These are phyloP conservation scores for Hyaloscypha finlandica DNA, from an alignment of 495 filamentous ascomycete species.

Conservation along the genomic window DNA sequence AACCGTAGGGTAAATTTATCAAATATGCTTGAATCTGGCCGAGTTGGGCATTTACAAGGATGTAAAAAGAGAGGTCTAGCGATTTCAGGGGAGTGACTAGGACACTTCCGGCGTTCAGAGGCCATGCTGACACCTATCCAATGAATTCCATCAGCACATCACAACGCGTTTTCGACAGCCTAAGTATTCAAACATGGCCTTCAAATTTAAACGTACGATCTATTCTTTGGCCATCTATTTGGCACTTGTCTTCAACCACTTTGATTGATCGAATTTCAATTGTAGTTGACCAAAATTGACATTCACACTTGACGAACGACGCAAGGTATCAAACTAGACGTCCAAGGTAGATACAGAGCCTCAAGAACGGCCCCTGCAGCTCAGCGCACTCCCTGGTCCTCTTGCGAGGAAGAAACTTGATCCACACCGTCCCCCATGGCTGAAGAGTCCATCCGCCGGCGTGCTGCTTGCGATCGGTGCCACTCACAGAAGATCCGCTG, in stretches of 20 bases:
- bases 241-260: not conserved
- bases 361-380: not conserved
- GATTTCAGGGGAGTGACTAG: no score
- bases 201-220: not conserved
- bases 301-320: no score
- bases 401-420: not conserved
- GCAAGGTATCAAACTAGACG: not conserved
- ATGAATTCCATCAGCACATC: not conserved
- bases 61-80: no score
- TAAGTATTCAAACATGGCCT: not conserved
- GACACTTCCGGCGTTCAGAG: no score
- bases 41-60: no score
- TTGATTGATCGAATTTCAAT: no score
- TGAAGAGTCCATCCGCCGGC: slow-evolving; percentile 20
- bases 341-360: not conserved
- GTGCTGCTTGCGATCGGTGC: slow-evolving; percentile 41
- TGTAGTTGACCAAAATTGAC: no score
- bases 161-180: not conserved
- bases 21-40: not conserved
- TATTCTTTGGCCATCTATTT: not conserved
- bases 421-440: slow-evolving; percentile 2
- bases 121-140: not conserved
- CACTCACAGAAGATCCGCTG: slow-evolving; percentile 44
- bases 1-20: not conserved
- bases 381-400: no score